Conservation (phyloP, 108 stramenopile genomes). For the Pseudonitzschia multiseries region DNA sequence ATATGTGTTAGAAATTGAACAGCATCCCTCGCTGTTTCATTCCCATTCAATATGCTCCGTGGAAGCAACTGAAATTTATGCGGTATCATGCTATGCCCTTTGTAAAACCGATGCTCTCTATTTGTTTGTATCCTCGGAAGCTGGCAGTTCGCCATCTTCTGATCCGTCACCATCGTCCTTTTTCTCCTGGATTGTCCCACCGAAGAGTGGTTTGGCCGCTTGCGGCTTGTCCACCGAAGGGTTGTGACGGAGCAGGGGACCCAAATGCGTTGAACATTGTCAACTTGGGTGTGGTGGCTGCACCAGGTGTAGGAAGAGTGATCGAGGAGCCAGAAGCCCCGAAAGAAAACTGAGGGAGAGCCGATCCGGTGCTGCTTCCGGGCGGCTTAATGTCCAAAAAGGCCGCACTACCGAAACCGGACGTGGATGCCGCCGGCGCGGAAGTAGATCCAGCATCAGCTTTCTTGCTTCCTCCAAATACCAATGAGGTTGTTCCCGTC, state of each 20-base stretch:
- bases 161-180: conserved; percentile 18
- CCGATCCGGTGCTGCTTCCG: conserved; percentile 28
- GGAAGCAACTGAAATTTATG: neutral
- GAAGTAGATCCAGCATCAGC: neutral
- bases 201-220: conserved; percentile 28
- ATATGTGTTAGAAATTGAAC: neutral
- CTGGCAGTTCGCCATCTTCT: conserved; percentile 8
- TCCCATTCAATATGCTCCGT: neutral
- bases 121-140: conserved; percentile 1
- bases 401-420: conserved; percentile 25
- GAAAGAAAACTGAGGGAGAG: conserved; percentile 42
- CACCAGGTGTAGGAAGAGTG: conserved; percentile 46
- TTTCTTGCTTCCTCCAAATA: conserved; percentile 17
- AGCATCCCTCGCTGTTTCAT: conserved; percentile 3
- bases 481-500: conserved; percentile 5
- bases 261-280: conserved; percentile 35
- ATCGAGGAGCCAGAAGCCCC: conserved; percentile 42
- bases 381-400: conserved; percentile 66
- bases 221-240: conserved; percentile 2
- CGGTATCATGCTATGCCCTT: neutral
- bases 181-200: neutral
- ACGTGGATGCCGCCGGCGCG: neutral
- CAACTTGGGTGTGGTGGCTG: conserved; percentile 22
- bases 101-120: neutral
- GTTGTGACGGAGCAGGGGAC: neutral